phyloP scores from a whole-genome alignment of 495 filamentous ascomycete species.

The Lepraria neglecta region DNA sequence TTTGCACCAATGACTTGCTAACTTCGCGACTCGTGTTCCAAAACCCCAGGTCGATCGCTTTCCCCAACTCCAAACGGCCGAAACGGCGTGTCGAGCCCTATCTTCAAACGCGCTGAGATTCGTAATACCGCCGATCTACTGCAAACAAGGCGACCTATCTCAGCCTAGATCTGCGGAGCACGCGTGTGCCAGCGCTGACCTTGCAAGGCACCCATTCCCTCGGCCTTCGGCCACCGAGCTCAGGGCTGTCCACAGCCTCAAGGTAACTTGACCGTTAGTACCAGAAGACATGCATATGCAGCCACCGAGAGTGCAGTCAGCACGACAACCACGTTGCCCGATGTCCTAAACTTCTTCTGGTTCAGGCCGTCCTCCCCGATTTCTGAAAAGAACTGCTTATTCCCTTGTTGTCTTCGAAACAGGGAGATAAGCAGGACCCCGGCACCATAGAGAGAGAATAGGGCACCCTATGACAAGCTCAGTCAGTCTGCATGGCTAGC shows the following conservation, averaged over 20 bases:
- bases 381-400: slow-evolving; percentile 86
- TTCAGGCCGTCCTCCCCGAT: slow-evolving; percentile 59
- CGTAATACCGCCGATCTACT: slow-evolving; percentile 10
- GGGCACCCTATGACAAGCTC: slow-evolving; percentile 39
- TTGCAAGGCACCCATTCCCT: background rate
- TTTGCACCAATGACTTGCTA: slow-evolving; percentile 5
- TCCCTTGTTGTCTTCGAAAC: slow-evolving; percentile 81
- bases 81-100: slow-evolving; percentile 5
- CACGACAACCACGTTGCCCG: slow-evolving; percentile 70
- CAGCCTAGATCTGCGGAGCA: background rate
- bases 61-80: background rate
- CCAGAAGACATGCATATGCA: slow-evolving; percentile 73
- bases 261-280: slow-evolving; percentile 58
- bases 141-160: slow-evolving; percentile 10
- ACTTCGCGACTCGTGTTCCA: background rate
- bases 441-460: slow-evolving; percentile 86
- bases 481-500: background rate
- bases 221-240: slow-evolving; percentile 1
- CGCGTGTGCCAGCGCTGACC: slow-evolving; percentile 6
- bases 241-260: slow-evolving; percentile 18
- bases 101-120: background rate
- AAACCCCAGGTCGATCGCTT: background rate
- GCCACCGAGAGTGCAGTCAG: slow-evolving; percentile 74
- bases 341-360: slow-evolving; percentile 79
- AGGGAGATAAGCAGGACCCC: slow-evolving; percentile 73